phyloP scores from a whole-genome alignment of 176 grass and related monocot species.

The Triticum dicoccoides region DNA sequence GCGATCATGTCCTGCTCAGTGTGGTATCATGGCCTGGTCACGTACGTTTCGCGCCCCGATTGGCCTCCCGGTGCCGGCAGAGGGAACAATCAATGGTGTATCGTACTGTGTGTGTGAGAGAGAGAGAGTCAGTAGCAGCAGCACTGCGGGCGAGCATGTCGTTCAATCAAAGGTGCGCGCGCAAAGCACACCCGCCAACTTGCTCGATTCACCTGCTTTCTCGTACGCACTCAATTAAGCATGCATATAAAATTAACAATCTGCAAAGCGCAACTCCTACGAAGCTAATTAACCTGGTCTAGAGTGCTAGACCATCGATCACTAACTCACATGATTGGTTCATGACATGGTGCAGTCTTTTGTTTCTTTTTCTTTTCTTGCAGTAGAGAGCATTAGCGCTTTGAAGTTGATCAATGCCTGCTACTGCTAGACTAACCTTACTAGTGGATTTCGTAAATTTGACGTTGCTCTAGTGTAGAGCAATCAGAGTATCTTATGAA shows the following conservation, averaged over 20 bases:
- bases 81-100: background rate
- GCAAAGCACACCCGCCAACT: background rate
- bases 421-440: too few species aligned
- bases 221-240: background rate
- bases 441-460: background rate
- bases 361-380: background rate
- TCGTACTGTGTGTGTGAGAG: too few species aligned
- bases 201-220: background rate
- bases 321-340: background rate
- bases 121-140: too few species aligned
- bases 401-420: background rate
- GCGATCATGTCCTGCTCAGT: background rate
- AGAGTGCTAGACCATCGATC: background rate
- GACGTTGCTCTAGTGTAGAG: background rate
- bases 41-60: background rate
- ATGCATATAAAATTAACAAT: too few species aligned
- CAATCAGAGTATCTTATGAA: background rate
- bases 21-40: background rate
- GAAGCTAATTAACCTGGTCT: background rate
- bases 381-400: background rate
- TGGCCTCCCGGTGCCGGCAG: background rate
- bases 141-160: too few species aligned
- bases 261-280: background rate
- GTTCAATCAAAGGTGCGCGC: background rate
- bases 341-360: background rate